phyloP scores from a whole-genome alignment of 2,329 filamentous ascomycete genomes.

The Ophiostoma sp. region DNA sequence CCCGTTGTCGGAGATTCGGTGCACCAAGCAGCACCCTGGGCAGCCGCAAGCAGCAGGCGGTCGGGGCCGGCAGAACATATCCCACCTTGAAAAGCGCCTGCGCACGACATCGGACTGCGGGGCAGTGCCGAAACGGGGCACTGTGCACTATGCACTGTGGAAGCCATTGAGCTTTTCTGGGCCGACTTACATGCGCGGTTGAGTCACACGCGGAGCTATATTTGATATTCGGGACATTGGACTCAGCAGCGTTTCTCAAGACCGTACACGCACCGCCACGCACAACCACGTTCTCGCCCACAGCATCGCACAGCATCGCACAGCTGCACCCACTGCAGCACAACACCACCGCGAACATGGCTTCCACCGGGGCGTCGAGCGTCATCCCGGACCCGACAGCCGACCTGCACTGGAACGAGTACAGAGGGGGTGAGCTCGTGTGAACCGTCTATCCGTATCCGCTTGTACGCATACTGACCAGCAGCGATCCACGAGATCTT shows the following conservation, averaged over 20 bases:
- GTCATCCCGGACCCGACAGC: conserved; percentile 23
- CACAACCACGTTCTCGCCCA: neutral
- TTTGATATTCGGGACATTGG: neutral
- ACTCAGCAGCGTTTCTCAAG: neutral
- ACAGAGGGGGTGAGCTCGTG: conserved; percentile 22
- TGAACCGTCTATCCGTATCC: too few relatives aligned
- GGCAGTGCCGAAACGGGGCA: neutral
- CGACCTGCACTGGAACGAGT: conserved; percentile 25
- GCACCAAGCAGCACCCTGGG: neutral
- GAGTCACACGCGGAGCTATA: neutral
- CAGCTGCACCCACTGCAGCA: conserved; percentile 1
- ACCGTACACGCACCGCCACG: neutral
- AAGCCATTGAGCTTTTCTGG: conserved; percentile 8
- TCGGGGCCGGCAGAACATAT: neutral
- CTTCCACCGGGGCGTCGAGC: conserved; percentile 12
- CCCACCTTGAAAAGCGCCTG: neutral
- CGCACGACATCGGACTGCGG: conserved; percentile 12
- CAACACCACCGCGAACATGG: conserved; percentile 7
- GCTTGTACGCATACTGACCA: neutral
- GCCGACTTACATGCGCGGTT: conserved; percentile 10
- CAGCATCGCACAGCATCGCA: neutral
- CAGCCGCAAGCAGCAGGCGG: neutral
- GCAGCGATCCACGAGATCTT: conserved; percentile 65
- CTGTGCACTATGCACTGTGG: conserved; percentile 10
- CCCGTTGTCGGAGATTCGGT: neutral